phyloP scores from a whole-genome alignment of 2,329 filamentous ascomycete genomes.

The Tricladium varicosporioides region DNA sequence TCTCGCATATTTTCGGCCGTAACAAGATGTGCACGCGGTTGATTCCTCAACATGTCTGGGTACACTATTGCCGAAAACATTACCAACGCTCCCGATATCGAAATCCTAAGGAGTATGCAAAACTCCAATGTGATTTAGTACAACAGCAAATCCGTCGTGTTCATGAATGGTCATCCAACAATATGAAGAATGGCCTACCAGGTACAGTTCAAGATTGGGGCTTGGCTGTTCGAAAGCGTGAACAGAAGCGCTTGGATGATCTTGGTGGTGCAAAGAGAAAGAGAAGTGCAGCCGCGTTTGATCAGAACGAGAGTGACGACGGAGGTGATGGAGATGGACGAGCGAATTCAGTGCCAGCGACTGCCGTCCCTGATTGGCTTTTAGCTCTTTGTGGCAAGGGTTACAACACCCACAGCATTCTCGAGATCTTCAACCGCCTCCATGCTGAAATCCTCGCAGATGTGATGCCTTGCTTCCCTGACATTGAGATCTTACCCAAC shows the following conservation, averaged over 20 bases:
- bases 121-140: slow-evolving; percentile 63
- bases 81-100: slow-evolving; percentile 76
- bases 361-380: slow-evolving; percentile 35
- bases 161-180: slow-evolving; percentile 58
- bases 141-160: slow-evolving; percentile 61
- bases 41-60: slow-evolving; percentile 70
- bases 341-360: slow-evolving; percentile 23
- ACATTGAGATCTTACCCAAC: slow-evolving; percentile 41
- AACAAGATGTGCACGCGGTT: slow-evolving; percentile 75
- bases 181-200: slow-evolving; percentile 37
- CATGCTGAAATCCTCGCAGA: slow-evolving; percentile 36
- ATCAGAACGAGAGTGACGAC: slow-evolving; percentile 22
- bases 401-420: slow-evolving; percentile 35
- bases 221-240: slow-evolving; percentile 62
- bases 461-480: slow-evolving; percentile 36
- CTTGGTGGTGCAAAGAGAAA: slow-evolving; percentile 29
- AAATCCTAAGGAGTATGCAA: slow-evolving; percentile 58
- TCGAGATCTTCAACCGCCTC: slow-evolving; percentile 37
- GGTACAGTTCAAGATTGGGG: slow-evolving; percentile 58
- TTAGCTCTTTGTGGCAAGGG: slow-evolving; percentile 31
- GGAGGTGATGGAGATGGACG: slow-evolving; percentile 25
- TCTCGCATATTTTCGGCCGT: slow-evolving; percentile 79
- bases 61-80: slow-evolving; percentile 76
- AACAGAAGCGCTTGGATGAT: slow-evolving; percentile 54
- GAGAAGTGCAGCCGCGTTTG: slow-evolving; percentile 25